phyloP scores from a whole-genome alignment of 2,329 filamentous ascomycete species.

The Clarireedia paspali region DNA sequence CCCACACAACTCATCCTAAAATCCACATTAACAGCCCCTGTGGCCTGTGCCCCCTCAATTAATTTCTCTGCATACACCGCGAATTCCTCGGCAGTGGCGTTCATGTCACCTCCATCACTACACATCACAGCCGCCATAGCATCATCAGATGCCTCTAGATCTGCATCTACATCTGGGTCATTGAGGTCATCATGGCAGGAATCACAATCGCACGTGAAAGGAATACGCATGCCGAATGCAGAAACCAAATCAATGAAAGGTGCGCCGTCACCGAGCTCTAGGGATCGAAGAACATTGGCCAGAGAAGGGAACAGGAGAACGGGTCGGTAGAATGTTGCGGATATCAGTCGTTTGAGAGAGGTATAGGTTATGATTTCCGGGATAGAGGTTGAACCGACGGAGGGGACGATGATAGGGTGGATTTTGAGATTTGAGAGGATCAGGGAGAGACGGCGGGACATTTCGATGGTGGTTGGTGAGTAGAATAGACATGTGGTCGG shows the following conservation, averaged over 20 bases:
- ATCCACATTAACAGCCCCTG: constrained; percentile 37
- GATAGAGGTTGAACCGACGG: neutral
- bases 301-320: constrained; percentile 24
- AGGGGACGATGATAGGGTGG: constrained; percentile 22
- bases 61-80: constrained; percentile 17
- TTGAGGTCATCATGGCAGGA: neutral
- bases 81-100: constrained; percentile 21
- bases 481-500: constrained; percentile 22
- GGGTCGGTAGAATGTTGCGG: constrained; percentile 25
- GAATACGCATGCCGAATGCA: constrained; percentile 9
- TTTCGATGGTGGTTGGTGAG: constrained; percentile 14
- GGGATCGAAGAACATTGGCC: constrained; percentile 20
- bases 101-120: constrained; percentile 19
- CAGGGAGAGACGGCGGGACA: constrained; percentile 18
- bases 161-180: constrained; percentile 2
- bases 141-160: constrained; percentile 18
- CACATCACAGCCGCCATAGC: constrained; percentile 25
- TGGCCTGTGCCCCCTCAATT: constrained; percentile 32
- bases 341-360: constrained; percentile 22
- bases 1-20: constrained; percentile 31
- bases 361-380: constrained; percentile 27
- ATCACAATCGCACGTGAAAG: constrained; percentile 8
- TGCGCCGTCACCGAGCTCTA: constrained; percentile 34
- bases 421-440: constrained; percentile 36
- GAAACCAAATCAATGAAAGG: constrained; percentile 29